Base-by-base conservation (phyloP, 495 filamentous ascomycete genomes). In the Penicillium soppii region DNA sequence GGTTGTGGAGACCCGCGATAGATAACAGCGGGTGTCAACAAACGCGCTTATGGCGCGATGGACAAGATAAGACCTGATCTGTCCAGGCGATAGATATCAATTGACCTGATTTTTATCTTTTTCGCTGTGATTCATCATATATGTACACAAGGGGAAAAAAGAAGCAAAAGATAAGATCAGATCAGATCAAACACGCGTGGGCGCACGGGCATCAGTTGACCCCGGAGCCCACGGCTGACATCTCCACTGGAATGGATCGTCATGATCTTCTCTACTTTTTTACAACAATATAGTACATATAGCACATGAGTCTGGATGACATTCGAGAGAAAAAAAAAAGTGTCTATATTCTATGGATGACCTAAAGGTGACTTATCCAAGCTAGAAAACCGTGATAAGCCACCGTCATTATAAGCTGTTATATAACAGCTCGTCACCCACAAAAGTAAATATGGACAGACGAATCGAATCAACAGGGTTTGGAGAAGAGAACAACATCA, bases 101-200 rank as follows among this genome's bases (percentile, higher is more conserved):
- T 40, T 38, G 32, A 39, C 13, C 25, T 25, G 15, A 5, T 17
- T 42, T n/a, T 26, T 4, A 25, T 27, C 1, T 23, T 15, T 35
- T 19, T n/a, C n/a, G n/a, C n/a, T n/a, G n/a, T n/a, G n/a, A n/a
- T n/a, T n/a, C n/a, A n/a, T n/a, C n/a, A n/a, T n/a, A n/a, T 2
- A 43, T 15, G 1, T 9, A 15, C 15, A 15, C 22, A 21, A 38
- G 5, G 22, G 7, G 43, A 47, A 29, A 22, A 49, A 26, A 35
- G 45, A 20, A 10, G 9, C 21, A 25, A 23, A 43, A 64, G 62
- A 65, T 65, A 65, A 65, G 62, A 65, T 65, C 44, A n/a, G 62
- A 65, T 65, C 44, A n/a, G 41, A 55, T 59, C 50, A 52, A 50
- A 54, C 45, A 52, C 53, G 57, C 56, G 56, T 56, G 59, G 45